Base-by-base conservation (phyloP, 331 rosid genomes). In the Dryas integrifolia region DNA sequence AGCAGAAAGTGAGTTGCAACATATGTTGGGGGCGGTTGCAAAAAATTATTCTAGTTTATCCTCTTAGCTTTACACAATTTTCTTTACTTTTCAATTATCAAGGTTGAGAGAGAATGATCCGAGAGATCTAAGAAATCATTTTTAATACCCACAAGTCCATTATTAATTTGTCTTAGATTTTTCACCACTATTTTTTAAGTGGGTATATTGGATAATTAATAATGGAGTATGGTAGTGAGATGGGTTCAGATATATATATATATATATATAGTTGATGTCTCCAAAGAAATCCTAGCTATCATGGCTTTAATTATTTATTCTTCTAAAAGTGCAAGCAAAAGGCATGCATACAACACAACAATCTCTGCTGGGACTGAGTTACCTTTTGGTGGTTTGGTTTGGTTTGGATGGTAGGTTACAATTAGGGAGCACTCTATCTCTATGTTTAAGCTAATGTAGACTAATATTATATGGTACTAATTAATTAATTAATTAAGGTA, bases 1-100 rank as follows among this genome's bases (percentile, higher is more conserved):
- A 92, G 92, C 98, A 89, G 91, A 94, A 91, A 91, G 97, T 71
- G 92, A 57, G 72, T 15, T 73, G 43, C 75, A 62, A 11, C 11
- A 43, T 9, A 44, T 61, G 72, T 75, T 75, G 78, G 72, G 62
- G 82, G 68, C 76, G 84, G 80, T 88, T 58, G 65, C 69, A 46
- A 18, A 14, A 77, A 47, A 83, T 66, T 82, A 70, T 72, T 65
- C 83, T 85, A 64, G 78, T 64, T 53, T 80, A 80, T 85, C 82
- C 80, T 55, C 10, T 45, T 67, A 63, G 76, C 70, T 38, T 71
- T 59, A 38, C 45, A 53, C 47, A 49, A 10, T 66, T 26, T 40
- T 64, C 47, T 21, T 21, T 43, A 30, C 9, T 48, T 59, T 44
- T 61, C 13, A 56, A 56, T 45, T 38, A 7, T 40, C 21, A 38